Evolutionary conservation across 1,284 basidiomycete species (phyloP), one percentile per base, ranked within the genome.

Genomic region (Cerioporus squamosus): DNA sequence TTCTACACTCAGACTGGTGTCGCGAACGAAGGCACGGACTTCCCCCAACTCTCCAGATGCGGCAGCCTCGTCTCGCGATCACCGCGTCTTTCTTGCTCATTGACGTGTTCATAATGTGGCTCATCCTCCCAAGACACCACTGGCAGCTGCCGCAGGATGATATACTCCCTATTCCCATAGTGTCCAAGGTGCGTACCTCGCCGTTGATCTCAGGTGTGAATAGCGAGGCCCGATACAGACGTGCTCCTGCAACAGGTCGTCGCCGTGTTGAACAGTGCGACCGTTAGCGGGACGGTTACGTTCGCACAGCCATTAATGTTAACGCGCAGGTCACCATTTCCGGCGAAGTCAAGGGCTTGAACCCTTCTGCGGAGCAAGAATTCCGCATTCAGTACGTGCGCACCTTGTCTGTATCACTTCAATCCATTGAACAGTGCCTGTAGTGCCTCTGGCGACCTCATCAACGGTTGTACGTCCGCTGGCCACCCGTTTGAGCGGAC

Each of bases 361-460:
- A 85, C 64, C 77, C 86, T 15, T 79, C 80, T 53, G 79, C 86
- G 20, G 71, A 80, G 63, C 81, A 86, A 42, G 92, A 92, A 2
- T 91, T 93, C 78, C 92, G 93, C 73, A 75, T 93, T 62, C 90
- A 93, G 90, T 90, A 61, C 53, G 87, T 77, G 57, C 29, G 29
- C 29, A 10, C 29, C 5, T 29, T 45, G 40, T 50, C 18, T 29
- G 29, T 5, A 29, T 5, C 29, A 29, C 29, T 5, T 10, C 29
- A 5, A 56, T 44, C n/a, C 43, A 18, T 18, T 26, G 22, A 51
- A 22, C 20, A 40, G 15, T 36, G 14, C 7, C 17, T 15, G 29
- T 12, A 92, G 90, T 70, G 81, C 85, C 70, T 81, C 78, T 52
- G 91, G 91, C 43, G 87, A 93, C 72, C 72, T 86, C 63, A 82